Evolutionary conservation across 805 yeast species (phyloP).

Genomic region (Saturnispora zaruensis): DNA sequence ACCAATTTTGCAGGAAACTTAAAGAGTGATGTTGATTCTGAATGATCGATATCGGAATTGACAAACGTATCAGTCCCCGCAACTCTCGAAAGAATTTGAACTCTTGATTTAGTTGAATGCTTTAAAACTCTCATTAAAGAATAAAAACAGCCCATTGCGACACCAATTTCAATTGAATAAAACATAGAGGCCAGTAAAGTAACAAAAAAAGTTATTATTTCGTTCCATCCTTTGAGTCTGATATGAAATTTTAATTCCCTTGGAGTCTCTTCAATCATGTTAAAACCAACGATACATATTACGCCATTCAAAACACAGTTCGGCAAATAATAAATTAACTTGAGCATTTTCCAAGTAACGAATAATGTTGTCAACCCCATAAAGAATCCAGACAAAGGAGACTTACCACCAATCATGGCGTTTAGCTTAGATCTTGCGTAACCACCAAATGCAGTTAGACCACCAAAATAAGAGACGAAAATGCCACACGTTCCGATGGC

Average conservation of each 20-base stretch:
- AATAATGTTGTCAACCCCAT: conserved; percentile 72
- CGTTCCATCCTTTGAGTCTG: conserved; percentile 67
- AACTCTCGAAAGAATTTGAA: conserved; percentile 70
- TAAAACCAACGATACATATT: conserved; percentile 68
- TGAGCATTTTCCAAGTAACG: conserved; percentile 52
- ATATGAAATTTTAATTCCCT: conserved; percentile 66
- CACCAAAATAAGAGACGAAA: conserved; percentile 49
- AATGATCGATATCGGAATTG: conserved; percentile 54
- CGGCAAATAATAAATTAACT: conserved; percentile 65
- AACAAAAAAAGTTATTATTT: conserved; percentile 57
- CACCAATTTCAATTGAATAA: conserved; percentile 83
- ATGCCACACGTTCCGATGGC: conserved; percentile 78
- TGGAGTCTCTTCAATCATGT: conserved; percentile 79
- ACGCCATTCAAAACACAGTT: conserved; percentile 72
- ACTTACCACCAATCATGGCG: conserved; percentile 77
- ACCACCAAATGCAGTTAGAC: conserved; percentile 91
- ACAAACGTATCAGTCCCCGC: conserved; percentile 54
- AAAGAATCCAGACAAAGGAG: conserved; percentile 74
- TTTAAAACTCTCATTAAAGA: conserved; percentile 72
- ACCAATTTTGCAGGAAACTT: conserved; percentile 15
- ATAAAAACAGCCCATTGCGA: conserved; percentile 76
- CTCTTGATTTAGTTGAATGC: conserved; percentile 73
- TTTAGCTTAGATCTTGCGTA: conserved; percentile 90
- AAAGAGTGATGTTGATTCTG: conserved; percentile 8
- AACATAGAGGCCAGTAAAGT: conserved; percentile 57